Percentiles rank a stretch among this genome's conserved stretches.
Evolutionary conservation across 768 basidiomycete genomes (phyloP).

Genomic region (Boletus rubroflammeus): DNA sequence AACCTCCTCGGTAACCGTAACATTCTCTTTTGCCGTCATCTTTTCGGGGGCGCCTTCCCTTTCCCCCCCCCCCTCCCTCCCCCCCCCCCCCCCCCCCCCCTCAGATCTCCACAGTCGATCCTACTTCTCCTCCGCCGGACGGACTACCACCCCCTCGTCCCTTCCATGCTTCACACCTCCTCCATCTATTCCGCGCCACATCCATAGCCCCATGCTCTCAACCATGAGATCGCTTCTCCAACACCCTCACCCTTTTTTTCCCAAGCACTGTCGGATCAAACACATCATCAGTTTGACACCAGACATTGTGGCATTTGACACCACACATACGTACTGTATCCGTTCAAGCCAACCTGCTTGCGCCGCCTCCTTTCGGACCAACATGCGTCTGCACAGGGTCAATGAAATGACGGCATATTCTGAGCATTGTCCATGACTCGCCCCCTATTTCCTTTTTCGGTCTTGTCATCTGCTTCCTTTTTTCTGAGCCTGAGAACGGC

Average conservation of each 20-base stretch:
- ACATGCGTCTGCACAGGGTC: constrained; percentile 13
- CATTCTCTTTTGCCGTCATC: neutral
- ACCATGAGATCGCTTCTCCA: neutral
- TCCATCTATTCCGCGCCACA: neutral
- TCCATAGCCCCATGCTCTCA: neutral
- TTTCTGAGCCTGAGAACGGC: constrained; percentile 9
- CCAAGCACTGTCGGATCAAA: neutral
- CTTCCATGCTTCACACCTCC: neutral
- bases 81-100: neutral
- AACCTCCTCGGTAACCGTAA: constrained; percentile 14
- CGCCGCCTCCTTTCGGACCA: constrained; percentile 13
- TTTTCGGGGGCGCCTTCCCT: constrained; percentile 19
- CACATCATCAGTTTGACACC: neutral
- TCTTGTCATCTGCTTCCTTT: neutral
- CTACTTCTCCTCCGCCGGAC: constrained; percentile 9
- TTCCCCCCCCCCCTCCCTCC: neutral
- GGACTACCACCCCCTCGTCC: constrained; percentile 2
- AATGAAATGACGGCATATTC: constrained; percentile 9
- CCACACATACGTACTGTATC: neutral
- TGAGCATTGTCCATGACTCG: neutral
- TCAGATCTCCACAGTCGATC: constrained; percentile 6
- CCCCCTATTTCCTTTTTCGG: constrained; percentile 13
- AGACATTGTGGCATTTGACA: neutral
- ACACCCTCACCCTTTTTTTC: neutral
- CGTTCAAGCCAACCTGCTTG: neutral